These are phyloP conservation scores for Paratinospora sagittata DNA, from an alignment of 164 flowering plant species.

Conservation along the genomic window DNA sequence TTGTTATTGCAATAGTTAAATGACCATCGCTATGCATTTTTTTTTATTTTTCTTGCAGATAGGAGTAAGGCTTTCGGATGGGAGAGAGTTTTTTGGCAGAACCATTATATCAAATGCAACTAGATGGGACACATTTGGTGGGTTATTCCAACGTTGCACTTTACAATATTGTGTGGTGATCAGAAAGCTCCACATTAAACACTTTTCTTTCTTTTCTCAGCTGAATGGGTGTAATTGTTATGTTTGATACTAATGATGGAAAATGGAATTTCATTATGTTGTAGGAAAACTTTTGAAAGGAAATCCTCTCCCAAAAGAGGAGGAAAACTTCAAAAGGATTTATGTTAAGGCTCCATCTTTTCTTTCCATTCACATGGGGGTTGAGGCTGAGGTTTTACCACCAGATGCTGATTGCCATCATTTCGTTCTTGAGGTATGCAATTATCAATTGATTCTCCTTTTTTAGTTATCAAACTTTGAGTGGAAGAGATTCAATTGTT, in stretches of 20 bases:
- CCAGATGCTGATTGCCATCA: constrained; percentile 96
- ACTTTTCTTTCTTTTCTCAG: background rate
- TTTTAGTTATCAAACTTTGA: background rate
- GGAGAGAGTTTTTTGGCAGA: constrained; percentile 73
- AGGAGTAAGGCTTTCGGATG: constrained; percentile 87
- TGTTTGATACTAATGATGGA: background rate
- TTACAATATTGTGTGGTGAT: background rate
- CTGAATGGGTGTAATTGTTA: background rate
- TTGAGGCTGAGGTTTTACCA: constrained; percentile 81
- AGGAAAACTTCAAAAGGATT: constrained; percentile 66
- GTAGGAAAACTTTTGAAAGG: constrained; percentile 75
- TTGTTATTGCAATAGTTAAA: background rate
- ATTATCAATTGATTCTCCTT: background rate
- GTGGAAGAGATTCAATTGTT: background rate
- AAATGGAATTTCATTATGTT: background rate
- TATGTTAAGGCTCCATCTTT: constrained; percentile 98
- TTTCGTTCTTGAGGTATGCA: constrained; percentile 85
- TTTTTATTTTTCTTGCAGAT: constrained; percentile 42
- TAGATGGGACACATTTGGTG: constrained; percentile 99
- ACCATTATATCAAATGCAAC: constrained; percentile 94
- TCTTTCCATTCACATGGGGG: constrained; percentile 96
- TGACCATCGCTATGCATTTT: constrained; percentile 10
- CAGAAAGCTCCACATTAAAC: background rate
- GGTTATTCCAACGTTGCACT: constrained; percentile 20
- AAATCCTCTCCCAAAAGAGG: constrained; percentile 75